phyloP scores from a whole-genome alignment of 2,329 filamentous ascomycete species.

The Xylariaceae sp. region DNA sequence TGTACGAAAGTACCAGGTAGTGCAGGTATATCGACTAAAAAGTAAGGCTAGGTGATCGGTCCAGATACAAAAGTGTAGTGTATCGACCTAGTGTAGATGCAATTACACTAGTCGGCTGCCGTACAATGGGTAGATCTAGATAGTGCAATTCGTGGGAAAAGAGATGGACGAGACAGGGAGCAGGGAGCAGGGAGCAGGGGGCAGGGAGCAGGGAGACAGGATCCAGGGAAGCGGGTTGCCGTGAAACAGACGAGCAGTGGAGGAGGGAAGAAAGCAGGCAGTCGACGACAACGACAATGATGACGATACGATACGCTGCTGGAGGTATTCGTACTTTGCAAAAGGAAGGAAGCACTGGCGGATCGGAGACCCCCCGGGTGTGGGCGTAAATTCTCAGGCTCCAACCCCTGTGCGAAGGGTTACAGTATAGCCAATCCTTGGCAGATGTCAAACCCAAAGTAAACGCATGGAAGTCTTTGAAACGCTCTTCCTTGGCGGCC shows the following conservation, averaged over 20 bases:
- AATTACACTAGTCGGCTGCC: constrained; percentile 12
- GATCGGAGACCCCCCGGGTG: background rate
- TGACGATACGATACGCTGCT: background rate
- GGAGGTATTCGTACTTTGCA: background rate
- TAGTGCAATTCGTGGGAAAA: constrained; percentile 13
- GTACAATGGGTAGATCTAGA: constrained; percentile 16
- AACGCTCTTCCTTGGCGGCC: constrained; percentile 11
- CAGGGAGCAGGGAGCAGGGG: constrained; percentile 6
- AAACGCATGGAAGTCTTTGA: constrained; percentile 14
- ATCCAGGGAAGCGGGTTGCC: constrained; percentile 9
- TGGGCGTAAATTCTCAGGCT: background rate
- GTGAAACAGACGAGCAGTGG: constrained; percentile 8
- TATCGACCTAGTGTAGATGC: constrained; percentile 3
- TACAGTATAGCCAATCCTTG: background rate
- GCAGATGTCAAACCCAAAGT: constrained; percentile 18
- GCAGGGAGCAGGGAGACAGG: background rate
- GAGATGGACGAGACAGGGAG: background rate
- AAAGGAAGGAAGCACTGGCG: no score
- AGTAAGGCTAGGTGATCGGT: background rate
- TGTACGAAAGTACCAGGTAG: no score
- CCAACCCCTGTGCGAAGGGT: background rate
- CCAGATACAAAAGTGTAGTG: background rate
- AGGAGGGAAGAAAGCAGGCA: background rate
- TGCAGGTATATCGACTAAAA: background rate
- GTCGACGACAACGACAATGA: background rate